These are phyloP conservation scores for Stentor coeruleus DNA, from an alignment of 73 alveolate genomes.

Conservation along the genomic window DNA sequence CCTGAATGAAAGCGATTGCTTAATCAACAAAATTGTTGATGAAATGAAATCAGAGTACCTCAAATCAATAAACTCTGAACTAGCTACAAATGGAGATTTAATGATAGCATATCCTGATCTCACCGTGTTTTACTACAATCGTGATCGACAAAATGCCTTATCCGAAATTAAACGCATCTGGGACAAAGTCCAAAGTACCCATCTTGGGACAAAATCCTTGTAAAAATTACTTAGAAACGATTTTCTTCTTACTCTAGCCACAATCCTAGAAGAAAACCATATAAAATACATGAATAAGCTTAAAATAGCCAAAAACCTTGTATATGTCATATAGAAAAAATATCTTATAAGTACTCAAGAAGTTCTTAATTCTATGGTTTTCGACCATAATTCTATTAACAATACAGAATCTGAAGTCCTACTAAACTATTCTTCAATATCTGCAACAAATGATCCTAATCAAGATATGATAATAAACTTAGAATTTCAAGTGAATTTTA, in stretches of 20 bases:
- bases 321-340: neutral
- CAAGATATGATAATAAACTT: neutral
- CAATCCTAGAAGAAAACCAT: neutral
- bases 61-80: neutral
- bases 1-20: too few relatives aligned
- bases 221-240: neutral
- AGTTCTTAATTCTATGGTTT: neutral
- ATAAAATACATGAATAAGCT: neutral
- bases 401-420: neutral
- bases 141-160: slow-evolving; percentile 7
- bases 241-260: neutral
- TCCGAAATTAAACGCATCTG: slow-evolving; percentile 14
- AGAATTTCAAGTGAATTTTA: neutral
- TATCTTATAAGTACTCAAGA: neutral
- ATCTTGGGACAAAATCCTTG: slow-evolving; percentile 14
- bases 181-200: neutral
- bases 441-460: neutral
- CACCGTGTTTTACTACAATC: neutral
- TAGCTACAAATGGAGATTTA: neutral
- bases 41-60: too few relatives aligned
- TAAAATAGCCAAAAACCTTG: neutral
- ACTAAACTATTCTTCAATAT: neutral
- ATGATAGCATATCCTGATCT: neutral
- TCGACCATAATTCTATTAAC: neutral
- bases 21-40: too few relatives aligned